These are phyloP conservation scores for Aegle marmelos DNA, from an alignment of 345 rosid species.

Conservation along the genomic window DNA sequence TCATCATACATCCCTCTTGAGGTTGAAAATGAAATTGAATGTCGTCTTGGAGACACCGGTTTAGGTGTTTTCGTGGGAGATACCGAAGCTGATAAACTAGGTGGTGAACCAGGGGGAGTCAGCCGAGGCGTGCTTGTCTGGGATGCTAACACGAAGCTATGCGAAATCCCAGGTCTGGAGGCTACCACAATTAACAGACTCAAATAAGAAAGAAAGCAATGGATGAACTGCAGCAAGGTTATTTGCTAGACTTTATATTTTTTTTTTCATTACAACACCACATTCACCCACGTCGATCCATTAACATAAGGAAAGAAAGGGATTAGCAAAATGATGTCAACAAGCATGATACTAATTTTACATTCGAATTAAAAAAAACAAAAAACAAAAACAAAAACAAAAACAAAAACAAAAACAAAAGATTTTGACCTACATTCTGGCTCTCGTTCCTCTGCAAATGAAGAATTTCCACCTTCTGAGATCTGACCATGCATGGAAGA, in stretches of 20 bases:
- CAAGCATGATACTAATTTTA: neutral
- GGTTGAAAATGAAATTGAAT: slow-evolving; percentile 72
- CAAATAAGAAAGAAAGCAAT: neutral
- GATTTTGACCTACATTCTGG: slow-evolving; percentile 41
- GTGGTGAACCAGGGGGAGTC: slow-evolving; percentile 91
- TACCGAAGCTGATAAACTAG: slow-evolving; percentile 67
- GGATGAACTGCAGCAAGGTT: neutral
- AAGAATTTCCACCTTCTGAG: slow-evolving; percentile 52
- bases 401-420: slow-evolving; percentile 14
- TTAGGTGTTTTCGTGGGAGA: slow-evolving; percentile 76
- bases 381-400: slow-evolving; percentile 11
- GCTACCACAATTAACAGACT: slow-evolving; percentile 28
- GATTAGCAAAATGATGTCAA: neutral
- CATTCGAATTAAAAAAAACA: slow-evolving; percentile 2
- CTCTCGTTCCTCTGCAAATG: slow-evolving; percentile 46
- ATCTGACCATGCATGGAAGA: slow-evolving; percentile 53
- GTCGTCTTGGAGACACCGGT: slow-evolving; percentile 76
- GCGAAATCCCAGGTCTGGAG: slow-evolving; percentile 42
- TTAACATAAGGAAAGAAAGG: neutral
- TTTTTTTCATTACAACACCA: neutral
- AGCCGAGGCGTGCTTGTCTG: slow-evolving; percentile 69
- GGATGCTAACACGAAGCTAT: slow-evolving; percentile 44
- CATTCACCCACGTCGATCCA: neutral
- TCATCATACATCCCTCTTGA: slow-evolving; percentile 74
- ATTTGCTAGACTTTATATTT: neutral